Base-by-base conservation (phyloP, 2,329 filamentous ascomycete genomes). In the Ceratocystis smalleyi region DNA sequence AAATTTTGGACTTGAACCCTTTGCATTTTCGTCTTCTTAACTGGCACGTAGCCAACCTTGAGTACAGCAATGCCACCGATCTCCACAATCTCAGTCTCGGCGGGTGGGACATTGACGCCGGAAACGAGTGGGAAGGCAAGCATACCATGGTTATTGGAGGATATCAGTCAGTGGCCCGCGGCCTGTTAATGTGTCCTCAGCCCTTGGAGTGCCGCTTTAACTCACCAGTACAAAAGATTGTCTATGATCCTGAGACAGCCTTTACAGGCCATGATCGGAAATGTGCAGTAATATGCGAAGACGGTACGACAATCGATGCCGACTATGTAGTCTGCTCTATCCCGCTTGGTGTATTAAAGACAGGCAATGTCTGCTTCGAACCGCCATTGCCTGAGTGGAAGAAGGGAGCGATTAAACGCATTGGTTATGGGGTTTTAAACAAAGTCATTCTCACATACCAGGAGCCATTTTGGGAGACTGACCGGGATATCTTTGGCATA, bases 41-140 rank as follows among this genome's bases (percentile, higher is more conserved):
- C 71, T 99, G 94, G 94, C 95, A 99, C 74, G 88, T 96, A 73
- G 95, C 95, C 68, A 99, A 99, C 71, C 80, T 99, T 15, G 94
- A 99, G 74, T 99, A 99, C 72, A 95, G 92, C 68, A 99, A 97
- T 73, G 94, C 94, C 1, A 89, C 86, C 1, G 95, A 91, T 68
- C 84, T 96, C 64, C 86, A 88, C 68, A 87, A 88, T 68, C 81
- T 99, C 19, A 97, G 92, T 73, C 82, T 99, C 15, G 84, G 86
- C 6, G 86, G 91, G 0, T 97, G 95, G 89, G 95, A 99, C 73
- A 91, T 99, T 70, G 95, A 99, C 71, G 91, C 91, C 61, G 94
- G 94, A 0, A 96, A 99, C 70, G 94, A 99, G 72, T 99, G 95
- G 77, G 91, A 96, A 73, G 94, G 94, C 5, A 86, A 88, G 67